Percentiles rank a stretch among this genome's conserved stretches.
Evolutionary conservation across 1,139 yeast genomes (phyloP).

Genomic region (Hansenula sp.): DNA sequence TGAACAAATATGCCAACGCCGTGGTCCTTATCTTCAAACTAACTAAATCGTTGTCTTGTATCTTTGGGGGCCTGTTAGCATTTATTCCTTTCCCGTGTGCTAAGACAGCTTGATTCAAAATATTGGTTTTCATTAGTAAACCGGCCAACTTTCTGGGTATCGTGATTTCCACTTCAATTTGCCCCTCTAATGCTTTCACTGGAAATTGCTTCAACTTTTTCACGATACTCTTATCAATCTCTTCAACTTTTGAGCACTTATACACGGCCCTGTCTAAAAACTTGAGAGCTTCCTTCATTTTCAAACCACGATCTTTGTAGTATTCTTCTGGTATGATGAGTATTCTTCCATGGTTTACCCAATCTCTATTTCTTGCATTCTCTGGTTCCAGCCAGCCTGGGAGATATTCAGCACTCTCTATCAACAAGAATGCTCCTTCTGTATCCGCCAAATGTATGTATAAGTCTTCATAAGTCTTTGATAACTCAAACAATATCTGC

Average conservation of each 20-base stretch:
- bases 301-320: conserved; percentile 27
- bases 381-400: conserved; percentile 44
- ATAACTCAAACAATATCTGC: conserved; percentile 34
- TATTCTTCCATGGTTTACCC: conserved; percentile 36
- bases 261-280: conserved; percentile 29
- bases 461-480: conserved; percentile 31
- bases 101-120: conserved; percentile 4
- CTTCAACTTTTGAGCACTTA: conserved; percentile 21
- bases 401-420: conserved; percentile 40
- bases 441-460: conserved; percentile 49
- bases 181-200: conserved; percentile 20
- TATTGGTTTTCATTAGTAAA: conserved; percentile 10
- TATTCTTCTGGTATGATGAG: conserved; percentile 32
- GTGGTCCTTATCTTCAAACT: conserved; percentile 18
- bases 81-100: conserved; percentile 5
- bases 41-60: conserved; percentile 20
- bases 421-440: conserved; percentile 53
- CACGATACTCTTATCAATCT: conserved; percentile 21
- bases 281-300: conserved; percentile 30
- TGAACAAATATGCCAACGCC: conserved; percentile 14
- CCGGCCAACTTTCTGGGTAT: conserved; percentile 17
- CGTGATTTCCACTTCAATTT: conserved; percentile 11
- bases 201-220: conserved; percentile 22
- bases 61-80: conserved; percentile 14
- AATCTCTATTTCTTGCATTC: conserved; percentile 37